phyloP scores from a whole-genome alignment of 2,329 filamentous ascomycete species.

The Exophiala bonariae region DNA sequence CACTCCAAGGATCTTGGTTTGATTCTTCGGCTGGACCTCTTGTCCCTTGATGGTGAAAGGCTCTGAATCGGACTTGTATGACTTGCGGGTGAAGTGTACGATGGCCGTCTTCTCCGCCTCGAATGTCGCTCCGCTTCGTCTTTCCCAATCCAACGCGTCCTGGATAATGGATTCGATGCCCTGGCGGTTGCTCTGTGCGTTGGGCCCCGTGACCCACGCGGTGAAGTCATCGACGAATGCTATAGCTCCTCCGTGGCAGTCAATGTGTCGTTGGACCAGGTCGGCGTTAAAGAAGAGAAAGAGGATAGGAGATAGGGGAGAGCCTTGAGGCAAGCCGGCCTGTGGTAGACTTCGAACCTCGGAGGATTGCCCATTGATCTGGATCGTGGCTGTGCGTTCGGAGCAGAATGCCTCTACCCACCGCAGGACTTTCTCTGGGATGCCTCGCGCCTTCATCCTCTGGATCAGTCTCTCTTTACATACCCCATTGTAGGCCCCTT shows the following conservation, averaged over 20 bases:
- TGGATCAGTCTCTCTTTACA: no score
- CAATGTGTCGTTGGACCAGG: conserved; percentile 35
- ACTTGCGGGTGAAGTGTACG: conserved; percentile 36
- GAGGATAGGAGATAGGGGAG: conserved; percentile 37
- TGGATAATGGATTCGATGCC: conserved; percentile 14
- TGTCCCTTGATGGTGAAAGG: no score
- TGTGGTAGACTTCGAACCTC: no score
- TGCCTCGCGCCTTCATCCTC: no score
- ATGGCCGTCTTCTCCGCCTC: conserved; percentile 36
- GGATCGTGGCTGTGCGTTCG: no score
- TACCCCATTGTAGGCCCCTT: no score
- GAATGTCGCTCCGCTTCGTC: conserved; percentile 34
- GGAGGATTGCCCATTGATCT: no score
- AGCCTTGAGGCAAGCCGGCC: conserved; percentile 36
- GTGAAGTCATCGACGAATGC: conserved; percentile 35
- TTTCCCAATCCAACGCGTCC: conserved; percentile 29
- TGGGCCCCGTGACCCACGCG: conserved; percentile 12
- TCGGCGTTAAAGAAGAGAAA: conserved; percentile 43
- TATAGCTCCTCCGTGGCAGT: conserved; percentile 30
- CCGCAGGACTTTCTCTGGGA: no score
- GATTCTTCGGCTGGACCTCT: no score
- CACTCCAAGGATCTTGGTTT: no score
- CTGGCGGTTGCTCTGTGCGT: conserved; percentile 2
- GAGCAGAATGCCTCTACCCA: no score
- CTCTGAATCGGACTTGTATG: conserved; percentile 27